A percentile compares a stretch with the other conserved stretches of the same genome.
These are phyloP conservation scores for Cordyceps farinosa DNA, from an alignment of 2,329 filamentous ascomycete species.

Conservation along the genomic window DNA sequence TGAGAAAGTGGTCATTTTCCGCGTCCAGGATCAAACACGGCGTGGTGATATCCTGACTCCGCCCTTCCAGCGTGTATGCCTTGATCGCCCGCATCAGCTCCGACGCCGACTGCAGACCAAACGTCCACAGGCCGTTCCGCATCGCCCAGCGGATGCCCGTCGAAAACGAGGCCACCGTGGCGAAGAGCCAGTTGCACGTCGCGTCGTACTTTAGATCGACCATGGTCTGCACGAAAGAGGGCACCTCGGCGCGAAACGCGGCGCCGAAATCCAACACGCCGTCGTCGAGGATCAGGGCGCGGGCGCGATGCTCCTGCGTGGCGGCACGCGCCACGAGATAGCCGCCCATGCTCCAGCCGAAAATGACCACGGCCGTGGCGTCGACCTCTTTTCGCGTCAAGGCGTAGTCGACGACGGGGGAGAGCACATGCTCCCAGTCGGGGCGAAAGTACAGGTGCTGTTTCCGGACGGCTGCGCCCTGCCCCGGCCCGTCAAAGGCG, in stretches of 20 bases:
- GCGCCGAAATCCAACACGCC: slow-evolving; percentile 6
- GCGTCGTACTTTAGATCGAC: background rate
- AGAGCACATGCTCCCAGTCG: slow-evolving; percentile 12
- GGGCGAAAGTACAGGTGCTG: slow-evolving; percentile 8
- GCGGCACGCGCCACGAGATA: slow-evolving; percentile 11
- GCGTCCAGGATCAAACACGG: slow-evolving; percentile 3
- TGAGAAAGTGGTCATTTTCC: slow-evolving; percentile 11
- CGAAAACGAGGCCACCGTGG: background rate
- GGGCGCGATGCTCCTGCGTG: slow-evolving; percentile 2
- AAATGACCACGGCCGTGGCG: background rate
- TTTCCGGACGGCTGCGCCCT: slow-evolving; percentile 3
- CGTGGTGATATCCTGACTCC: background rate
- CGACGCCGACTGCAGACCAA: slow-evolving; percentile 1
- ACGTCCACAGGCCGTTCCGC: slow-evolving; percentile 1
- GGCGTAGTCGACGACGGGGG: slow-evolving; percentile 8
- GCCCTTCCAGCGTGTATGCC: background rate
- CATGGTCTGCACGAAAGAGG: background rate
- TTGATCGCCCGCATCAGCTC: background rate
- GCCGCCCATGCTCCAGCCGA: slow-evolving; percentile 14
- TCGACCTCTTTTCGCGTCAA: background rate
- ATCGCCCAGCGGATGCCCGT: slow-evolving; percentile 9
- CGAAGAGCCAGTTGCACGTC: background rate
- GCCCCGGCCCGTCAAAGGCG: slow-evolving; percentile 12
- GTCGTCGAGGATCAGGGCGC: slow-evolving; percentile 7
- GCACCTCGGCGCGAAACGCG: slow-evolving; percentile 1